Percentiles rank a stretch among this genome's conserved stretches.
Evolutionary conservation across 2,329 filamentous ascomycete species (phyloP).

Genomic region (Botryosphaeria agaves): DNA sequence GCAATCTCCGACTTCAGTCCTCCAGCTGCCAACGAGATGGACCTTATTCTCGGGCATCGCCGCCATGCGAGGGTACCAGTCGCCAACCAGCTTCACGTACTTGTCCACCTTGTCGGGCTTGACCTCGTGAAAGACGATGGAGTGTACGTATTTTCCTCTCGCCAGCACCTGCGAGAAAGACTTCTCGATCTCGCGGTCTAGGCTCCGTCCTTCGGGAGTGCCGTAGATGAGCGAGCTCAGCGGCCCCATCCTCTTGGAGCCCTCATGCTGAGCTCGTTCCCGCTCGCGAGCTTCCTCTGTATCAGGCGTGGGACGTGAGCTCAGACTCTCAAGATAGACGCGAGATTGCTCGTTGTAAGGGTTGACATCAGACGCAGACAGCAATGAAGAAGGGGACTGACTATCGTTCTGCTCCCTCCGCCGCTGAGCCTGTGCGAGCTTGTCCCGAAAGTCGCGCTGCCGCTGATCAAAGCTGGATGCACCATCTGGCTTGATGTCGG

Average conservation of each 20-base stretch:
- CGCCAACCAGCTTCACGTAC: conserved; percentile 75
- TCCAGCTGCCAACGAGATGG: conserved; percentile 92
- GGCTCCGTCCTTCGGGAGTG: conserved; percentile 83
- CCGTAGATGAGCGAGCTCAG: conserved; percentile 88
- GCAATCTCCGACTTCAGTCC: conserved; percentile 91
- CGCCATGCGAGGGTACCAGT: conserved; percentile 87
- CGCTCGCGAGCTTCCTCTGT: conserved; percentile 37
- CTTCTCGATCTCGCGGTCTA: conserved; percentile 89
- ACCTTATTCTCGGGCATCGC: conserved; percentile 77
- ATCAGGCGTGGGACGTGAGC: conserved; percentile 21
- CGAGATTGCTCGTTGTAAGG: conserved; percentile 24
- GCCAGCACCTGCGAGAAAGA: conserved; percentile 92
- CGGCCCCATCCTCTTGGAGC: conserved; percentile 47
- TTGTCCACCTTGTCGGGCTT: conserved; percentile 92
- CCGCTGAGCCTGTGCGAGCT: conserved; percentile 58
- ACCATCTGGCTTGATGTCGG: conserved; percentile 62
- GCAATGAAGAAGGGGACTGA: conserved; percentile 36
- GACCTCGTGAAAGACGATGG: conserved; percentile 90
- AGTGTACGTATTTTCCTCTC: conserved; percentile 94
- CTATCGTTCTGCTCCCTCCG: conserved; percentile 69
- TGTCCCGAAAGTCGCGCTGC: conserved; percentile 75
- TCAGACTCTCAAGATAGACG: conserved; percentile 39
- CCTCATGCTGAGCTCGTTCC: conserved; percentile 38
- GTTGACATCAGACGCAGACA: conserved; percentile 16
- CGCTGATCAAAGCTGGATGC: conserved; percentile 63